These are phyloP conservation scores for Gossypium armourianum DNA, from an alignment of 441 rosid genomes.

Conservation along the genomic window DNA sequence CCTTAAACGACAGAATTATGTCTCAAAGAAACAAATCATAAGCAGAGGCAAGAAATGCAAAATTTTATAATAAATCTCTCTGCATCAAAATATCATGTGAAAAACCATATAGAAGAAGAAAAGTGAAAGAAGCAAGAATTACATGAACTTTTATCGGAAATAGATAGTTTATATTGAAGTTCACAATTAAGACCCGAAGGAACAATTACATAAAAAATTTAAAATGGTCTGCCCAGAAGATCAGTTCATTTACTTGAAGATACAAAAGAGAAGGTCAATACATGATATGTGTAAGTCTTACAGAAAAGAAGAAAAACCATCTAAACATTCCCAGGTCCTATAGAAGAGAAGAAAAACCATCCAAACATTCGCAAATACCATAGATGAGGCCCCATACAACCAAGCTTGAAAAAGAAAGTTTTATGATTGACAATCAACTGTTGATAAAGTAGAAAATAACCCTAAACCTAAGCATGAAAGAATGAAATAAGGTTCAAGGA, in stretches of 20 bases:
- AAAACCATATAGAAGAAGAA: not conserved
- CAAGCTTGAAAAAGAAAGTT: not conserved
- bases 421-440: not conserved
- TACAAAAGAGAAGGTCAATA: not conserved
- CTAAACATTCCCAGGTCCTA: not conserved
- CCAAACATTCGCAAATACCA: not conserved
- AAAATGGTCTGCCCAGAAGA: not conserved
- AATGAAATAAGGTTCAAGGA: not conserved
- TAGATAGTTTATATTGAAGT: not conserved
- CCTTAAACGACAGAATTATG: not conserved
- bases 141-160: not conserved
- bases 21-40: not conserved
- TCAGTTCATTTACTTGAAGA: not conserved
- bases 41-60: not conserved
- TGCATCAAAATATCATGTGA: not conserved
- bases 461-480: not conserved
- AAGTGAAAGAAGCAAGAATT: not conserved
- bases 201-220: not conserved
- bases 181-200: not conserved
- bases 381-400: not conserved
- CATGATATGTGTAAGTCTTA: not conserved
- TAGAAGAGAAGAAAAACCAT: not conserved
- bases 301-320: not conserved
- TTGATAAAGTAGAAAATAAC: not conserved
- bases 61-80: not conserved